Evolutionary conservation across 1,139 yeast genomes (phyloP), one percentile per base, ranked within the genome.

Genomic region (Pneumocystis oryctolagi): DNA sequence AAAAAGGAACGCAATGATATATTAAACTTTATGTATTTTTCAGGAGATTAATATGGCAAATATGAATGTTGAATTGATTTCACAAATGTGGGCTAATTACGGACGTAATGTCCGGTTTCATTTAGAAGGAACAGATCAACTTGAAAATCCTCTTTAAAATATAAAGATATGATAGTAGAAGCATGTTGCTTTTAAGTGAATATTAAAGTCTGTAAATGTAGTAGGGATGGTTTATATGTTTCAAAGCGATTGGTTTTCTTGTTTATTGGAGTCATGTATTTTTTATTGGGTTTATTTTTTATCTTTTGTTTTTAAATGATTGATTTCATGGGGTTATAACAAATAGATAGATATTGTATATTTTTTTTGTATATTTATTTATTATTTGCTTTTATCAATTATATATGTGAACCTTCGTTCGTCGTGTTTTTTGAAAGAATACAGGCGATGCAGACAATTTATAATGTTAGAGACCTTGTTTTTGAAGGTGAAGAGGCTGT

Each of bases 41-140:
- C 64, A 78, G 74, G 83, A 84, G 65, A 81, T 85, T 63, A 84
- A 83, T 70, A 78, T 81, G 67, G 82, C 82, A 65, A 87, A 87
- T 69, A 79, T 84, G 73, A 84, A 87, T 65, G 79, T 85, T 6
- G 95, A 87, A 68, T 77, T 87, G 58, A 80, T 87, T 63, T 81
- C 90, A 1, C 88, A 84, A 69, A 82, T 89, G 82, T 87, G 95
- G 89, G 88, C 84, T 64, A 85, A 83, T 69, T 89, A 88, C 71
- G 80, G 83, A 66, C 79, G 84, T 55, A 86, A 84, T 69, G 83
- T 86, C 3, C 83, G 83, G 68, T 86, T 84, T 74, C 85, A 87
- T 70, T 73, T 88, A 64, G 84, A 85, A 64, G 83, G 87, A 14
- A 86, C 92, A 0, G 85, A 84, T 1, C 82, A 82, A 70, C 78